A percentile compares a stretch with the other conserved stretches of the same genome.
These are phyloP conservation scores for Cardiospermum halicacabum DNA, from an alignment of 345 rosid species.

Conservation along the genomic window DNA sequence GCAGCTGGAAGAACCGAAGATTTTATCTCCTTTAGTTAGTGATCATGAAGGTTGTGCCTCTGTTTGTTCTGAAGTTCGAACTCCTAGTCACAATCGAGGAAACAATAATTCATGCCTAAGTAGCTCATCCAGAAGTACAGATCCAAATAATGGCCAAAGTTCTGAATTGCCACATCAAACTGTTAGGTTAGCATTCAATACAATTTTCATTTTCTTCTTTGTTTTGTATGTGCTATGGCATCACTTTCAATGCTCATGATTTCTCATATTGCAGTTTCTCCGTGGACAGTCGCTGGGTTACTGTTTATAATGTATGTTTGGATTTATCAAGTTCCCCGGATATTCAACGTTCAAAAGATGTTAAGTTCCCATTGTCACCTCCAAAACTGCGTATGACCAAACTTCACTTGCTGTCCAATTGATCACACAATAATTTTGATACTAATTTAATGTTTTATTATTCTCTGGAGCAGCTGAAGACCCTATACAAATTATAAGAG, in stretches of 20 bases:
- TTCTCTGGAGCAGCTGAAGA: slow-evolving; percentile 25
- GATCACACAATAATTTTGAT: neutral
- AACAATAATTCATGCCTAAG: slow-evolving; percentile 30
- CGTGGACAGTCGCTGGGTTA: slow-evolving; percentile 54
- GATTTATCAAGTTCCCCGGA: slow-evolving; percentile 56
- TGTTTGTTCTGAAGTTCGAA: slow-evolving; percentile 37
- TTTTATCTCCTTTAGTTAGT: slow-evolving; percentile 21
- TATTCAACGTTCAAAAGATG: slow-evolving; percentile 23
- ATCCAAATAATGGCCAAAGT: slow-evolving; percentile 21
- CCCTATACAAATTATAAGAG: slow-evolving; percentile 1
- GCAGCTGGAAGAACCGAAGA: slow-evolving; percentile 28
- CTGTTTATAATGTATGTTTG: slow-evolving; percentile 63
- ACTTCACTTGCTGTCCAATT: neutral
- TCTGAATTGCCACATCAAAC: slow-evolving; percentile 30
- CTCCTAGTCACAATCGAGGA: slow-evolving; percentile 32
- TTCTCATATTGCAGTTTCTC: slow-evolving; percentile 26
- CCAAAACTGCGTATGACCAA: slow-evolving; percentile 30
- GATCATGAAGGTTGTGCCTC: slow-evolving; percentile 23
- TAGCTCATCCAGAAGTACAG: slow-evolving; percentile 33
- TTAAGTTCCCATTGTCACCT: slow-evolving; percentile 21
- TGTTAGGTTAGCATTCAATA: slow-evolving; percentile 23
- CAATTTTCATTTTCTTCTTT: slow-evolving; percentile 5
- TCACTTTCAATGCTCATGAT: slow-evolving; percentile 15
- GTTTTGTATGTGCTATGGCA: slow-evolving; percentile 7
- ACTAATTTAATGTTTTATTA: neutral